These are phyloP conservation scores for Anisodus tanguticus DNA, from an alignment of 257 asterid species.

Conservation along the genomic window DNA sequence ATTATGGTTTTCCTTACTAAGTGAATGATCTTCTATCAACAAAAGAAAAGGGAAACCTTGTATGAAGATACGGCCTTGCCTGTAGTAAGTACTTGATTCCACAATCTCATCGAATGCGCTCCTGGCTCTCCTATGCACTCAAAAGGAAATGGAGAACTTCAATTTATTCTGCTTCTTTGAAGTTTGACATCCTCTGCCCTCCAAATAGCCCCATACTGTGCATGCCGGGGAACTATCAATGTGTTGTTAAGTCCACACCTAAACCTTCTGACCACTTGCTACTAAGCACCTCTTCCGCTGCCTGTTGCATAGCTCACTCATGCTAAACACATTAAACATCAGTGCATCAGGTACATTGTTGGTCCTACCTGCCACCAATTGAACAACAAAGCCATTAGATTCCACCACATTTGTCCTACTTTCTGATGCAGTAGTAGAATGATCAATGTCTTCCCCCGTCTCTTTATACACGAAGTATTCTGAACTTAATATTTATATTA, in stretches of 20 bases:
- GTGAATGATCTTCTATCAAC: background rate
- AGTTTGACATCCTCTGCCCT: slow-evolving; percentile 17
- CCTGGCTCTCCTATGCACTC: background rate
- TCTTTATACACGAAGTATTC: background rate
- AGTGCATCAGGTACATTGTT: slow-evolving; percentile 1
- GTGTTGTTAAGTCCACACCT: background rate
- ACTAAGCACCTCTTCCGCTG: background rate
- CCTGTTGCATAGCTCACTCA: background rate
- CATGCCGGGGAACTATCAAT: slow-evolving; percentile 1
- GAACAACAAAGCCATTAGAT: background rate
- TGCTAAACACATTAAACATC: background rate
- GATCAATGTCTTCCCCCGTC: background rate
- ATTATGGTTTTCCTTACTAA: background rate
- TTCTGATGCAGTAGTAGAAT: slow-evolving; percentile 12
- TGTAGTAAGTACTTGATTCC: slow-evolving; percentile 11
- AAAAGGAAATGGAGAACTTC: slow-evolving; percentile 2
- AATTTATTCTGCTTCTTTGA: background rate
- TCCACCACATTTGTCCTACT: slow-evolving; percentile 8
- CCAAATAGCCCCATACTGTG: slow-evolving; percentile 9
- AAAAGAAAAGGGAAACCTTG: slow-evolving; percentile 23
- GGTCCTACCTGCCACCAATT: slow-evolving; percentile 3
- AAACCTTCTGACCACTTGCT: slow-evolving; percentile 6
- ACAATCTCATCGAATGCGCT: background rate
- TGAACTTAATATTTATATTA: background rate
- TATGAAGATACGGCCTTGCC: background rate